Evolutionary conservation across 768 basidiomycete species (phyloP), one percentile per base, ranked within the genome.

Genomic region (Psilocybe tampanensis): DNA sequence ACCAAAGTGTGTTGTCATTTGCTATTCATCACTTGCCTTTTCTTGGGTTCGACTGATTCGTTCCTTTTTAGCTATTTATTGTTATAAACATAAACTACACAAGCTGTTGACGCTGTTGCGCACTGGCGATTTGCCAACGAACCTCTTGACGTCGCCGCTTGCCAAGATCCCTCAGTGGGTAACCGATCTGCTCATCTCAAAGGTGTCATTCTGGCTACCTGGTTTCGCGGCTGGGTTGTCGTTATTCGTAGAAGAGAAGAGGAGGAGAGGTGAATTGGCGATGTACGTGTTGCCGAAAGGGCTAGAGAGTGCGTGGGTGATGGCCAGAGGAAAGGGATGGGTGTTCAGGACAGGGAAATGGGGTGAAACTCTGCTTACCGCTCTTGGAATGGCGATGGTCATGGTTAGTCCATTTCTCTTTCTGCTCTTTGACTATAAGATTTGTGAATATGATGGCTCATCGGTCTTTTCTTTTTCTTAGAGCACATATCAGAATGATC

Each of bases 231-330:
- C 89, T 9, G 94, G 92, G 12, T 63, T 96, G 11, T 81, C 92
- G 8, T 73, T 98, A 47, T 85, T 97, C 55, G 81, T 95, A 2
- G 96, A 98, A 66, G 95, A 93, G 66, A 88, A 84, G 74, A 82
- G 88, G 64, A 80, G 96, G n/a, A 81, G 95, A 4, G 90, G 85
- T 1, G 96, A 98, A 73, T 75, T 98, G 60, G 94, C 95, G 59
- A 92, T 94, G 94, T 94, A 90, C 68, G 89, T 87, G 1, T 73
- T 98, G 22, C 96, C 96, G 3, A 92, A 94, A 70, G 92, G 85
- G 0, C 70, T 98, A 33, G 95, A 98, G 76, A 92, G 92, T 52
- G 84, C 84, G n/a, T 98, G 94, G 95, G 78, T 87, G 0, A 85
- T 86, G 67, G 83, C 88, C 8, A 72, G 90, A 22, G 89, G 90